Evolutionary conservation across 305 asterid genomes (phyloP).

Genomic region (Rubia tinctorum): DNA sequence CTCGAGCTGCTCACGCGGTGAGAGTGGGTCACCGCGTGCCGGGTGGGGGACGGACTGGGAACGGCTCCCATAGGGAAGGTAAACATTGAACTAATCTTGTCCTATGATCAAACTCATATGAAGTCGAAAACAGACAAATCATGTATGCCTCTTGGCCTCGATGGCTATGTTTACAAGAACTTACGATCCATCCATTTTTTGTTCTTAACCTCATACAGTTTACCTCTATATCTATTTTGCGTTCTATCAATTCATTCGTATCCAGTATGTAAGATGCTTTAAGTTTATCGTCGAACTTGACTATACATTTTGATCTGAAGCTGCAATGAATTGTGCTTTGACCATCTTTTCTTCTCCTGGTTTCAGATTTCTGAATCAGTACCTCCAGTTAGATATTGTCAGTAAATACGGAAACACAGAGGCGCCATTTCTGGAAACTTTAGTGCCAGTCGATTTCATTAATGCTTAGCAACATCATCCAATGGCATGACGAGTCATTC

Average conservation of each 20-base stretch:
- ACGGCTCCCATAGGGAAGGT: constrained; percentile 37
- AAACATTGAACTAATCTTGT: constrained; percentile 11
- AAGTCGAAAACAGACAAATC: background rate
- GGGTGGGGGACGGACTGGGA: too few relatives aligned
- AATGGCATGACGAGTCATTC: too few relatives aligned
- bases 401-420: background rate
- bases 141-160: background rate
- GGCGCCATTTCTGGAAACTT: background rate
- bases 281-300: background rate
- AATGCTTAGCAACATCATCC: background rate
- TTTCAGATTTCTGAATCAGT: constrained; percentile 89
- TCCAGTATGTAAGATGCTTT: background rate
- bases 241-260: background rate
- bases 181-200: background rate
- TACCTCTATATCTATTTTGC: background rate
- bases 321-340: background rate
- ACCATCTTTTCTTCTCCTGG: constrained; percentile 10
- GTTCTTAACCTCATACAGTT: background rate
- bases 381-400: constrained; percentile 53
- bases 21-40: too few relatives aligned
- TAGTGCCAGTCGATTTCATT: background rate
- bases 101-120: background rate
- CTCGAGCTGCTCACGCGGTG: too few relatives aligned
- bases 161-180: background rate
- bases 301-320: background rate